Evolutionary conservation across 768 basidiomycete genomes (phyloP), one percentile per base, ranked within the genome.

Genomic region (Russula sp.): DNA sequence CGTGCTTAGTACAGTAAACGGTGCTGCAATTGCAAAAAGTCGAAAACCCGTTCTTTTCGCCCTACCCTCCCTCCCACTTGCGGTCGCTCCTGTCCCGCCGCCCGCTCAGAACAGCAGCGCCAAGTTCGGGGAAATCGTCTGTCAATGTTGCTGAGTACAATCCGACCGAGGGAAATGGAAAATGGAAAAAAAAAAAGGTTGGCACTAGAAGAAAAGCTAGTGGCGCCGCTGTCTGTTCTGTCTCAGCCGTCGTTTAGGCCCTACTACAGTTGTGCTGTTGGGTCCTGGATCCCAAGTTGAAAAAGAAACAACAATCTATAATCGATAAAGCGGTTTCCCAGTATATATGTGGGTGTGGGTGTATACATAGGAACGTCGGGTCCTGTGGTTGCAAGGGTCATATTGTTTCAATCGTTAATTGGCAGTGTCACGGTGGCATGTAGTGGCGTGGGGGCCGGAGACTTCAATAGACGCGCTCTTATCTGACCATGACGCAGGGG

Each of bases 141-240:
- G 44, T 58, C 57, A 58, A 34, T 48, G 13, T 11, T 40, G 36
- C 34, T 51, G 59, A 51, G 34, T 50, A 26, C 24, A 24, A 50
- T 42, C 20, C 20, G 18, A 59, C 20, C 20, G 18, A 59, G 44
- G n/a, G 16, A 10, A 26, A n/a, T 20, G 18, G 18, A 24, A 28
- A 9, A 18, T n/a, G n/a, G n/a, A n/a, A n/a, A n/a, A 22, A 46
- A 48, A 24, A 13, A 6, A 5, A 10, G 22, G 55, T 30, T 38
- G 14, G 53, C n/a, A 24, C 53, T 36, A 55, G 53, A 55, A 55
- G 34, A 16, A 8, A 32, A 46, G 8, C 34, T 61, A 42, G 52
- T 53, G 60, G 52, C 60, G 60, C 60, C 51, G 52, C 51, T 52
- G 42, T 28, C 42, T 24, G 36, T 36, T 13, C 36, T n/a, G n/a